Conservation (phyloP, 164 flowering plant genomes). For the Chimonanthus salicifolius region DNA sequence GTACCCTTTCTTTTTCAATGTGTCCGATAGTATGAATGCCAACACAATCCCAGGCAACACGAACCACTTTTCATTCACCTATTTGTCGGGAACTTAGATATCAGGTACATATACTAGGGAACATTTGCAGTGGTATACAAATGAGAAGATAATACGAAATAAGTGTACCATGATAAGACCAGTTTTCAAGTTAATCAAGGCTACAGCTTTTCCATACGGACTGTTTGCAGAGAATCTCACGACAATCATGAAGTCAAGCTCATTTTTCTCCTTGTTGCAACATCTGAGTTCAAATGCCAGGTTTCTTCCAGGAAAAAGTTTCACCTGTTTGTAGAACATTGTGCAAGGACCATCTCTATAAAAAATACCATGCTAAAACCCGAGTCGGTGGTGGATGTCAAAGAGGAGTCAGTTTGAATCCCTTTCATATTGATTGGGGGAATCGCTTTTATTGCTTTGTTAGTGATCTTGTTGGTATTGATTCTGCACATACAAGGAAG, state of each 20-base stretch:
- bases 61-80: conserved; percentile 74
- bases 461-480: no score
- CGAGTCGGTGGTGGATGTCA: background rate
- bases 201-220: conserved; percentile 84
- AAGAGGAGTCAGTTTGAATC: no score
- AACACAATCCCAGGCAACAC: conserved; percentile 43
- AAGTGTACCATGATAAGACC: conserved; percentile 53
- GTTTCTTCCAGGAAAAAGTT: conserved; percentile 60
- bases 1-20: conserved; percentile 46
- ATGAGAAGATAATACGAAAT: background rate
- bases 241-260: conserved; percentile 56
- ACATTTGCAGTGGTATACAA: background rate
- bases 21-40: conserved; percentile 51
- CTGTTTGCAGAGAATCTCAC: conserved; percentile 64
- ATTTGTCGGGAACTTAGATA: background rate
- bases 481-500: no score
- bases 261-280: conserved; percentile 37
- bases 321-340: conserved; percentile 40
- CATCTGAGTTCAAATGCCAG: conserved; percentile 61
- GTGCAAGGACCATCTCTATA: no score
- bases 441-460: no score
- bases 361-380: background rate
- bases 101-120: background rate
- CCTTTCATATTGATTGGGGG: no score
- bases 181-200: conserved; percentile 61